Conservation (phyloP, 805 yeast species). For the Brettanomyces naardenensis region DNA sequence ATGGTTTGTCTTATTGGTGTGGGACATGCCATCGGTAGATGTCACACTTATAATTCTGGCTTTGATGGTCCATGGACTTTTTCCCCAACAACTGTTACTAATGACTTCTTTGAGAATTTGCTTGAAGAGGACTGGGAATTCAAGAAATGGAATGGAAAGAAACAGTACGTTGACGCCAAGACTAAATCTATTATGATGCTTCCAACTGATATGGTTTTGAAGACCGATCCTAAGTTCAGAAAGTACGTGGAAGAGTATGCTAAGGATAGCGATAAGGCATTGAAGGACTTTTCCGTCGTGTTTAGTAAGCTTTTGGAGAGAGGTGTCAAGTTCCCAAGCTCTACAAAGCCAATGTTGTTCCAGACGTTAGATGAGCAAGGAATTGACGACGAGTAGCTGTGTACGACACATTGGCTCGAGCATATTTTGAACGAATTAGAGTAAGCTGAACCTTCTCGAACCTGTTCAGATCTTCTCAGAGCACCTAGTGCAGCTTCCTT, state of each 20-base stretch:
- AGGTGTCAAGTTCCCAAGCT: slow-evolving; percentile 59
- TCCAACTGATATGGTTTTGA: slow-evolving; percentile 49
- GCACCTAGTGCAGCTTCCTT: too few species aligned
- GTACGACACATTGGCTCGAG: too few species aligned
- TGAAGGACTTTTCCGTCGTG: slow-evolving; percentile 40
- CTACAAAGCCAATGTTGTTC: slow-evolving; percentile 38
- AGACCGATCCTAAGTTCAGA: slow-evolving; percentile 36
- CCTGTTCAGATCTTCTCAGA: too few species aligned
- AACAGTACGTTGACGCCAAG: slow-evolving; percentile 55
- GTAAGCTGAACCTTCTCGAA: too few species aligned
- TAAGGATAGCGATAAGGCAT: slow-evolving; percentile 38
- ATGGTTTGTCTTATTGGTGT: slow-evolving; percentile 38
- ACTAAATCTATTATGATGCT: slow-evolving; percentile 50
- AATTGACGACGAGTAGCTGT: slow-evolving; percentile 1
- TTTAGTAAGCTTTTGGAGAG: slow-evolving; percentile 52
- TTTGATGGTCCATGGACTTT: slow-evolving; percentile 91
- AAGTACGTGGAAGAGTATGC: slow-evolving; percentile 43
- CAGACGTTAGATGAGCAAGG: slow-evolving; percentile 67
- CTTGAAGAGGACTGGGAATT: slow-evolving; percentile 50
- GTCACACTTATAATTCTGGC: slow-evolving; percentile 53
- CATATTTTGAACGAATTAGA: too few species aligned
- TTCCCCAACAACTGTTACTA: slow-evolving; percentile 64
- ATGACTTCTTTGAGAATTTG: slow-evolving; percentile 59
- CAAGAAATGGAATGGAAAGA: slow-evolving; percentile 53
- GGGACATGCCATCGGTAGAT: slow-evolving; percentile 41